These are phyloP conservation scores for Aspergillus uvarum DNA, from an alignment of 2,329 filamentous ascomycete genomes.

Conservation along the genomic window DNA sequence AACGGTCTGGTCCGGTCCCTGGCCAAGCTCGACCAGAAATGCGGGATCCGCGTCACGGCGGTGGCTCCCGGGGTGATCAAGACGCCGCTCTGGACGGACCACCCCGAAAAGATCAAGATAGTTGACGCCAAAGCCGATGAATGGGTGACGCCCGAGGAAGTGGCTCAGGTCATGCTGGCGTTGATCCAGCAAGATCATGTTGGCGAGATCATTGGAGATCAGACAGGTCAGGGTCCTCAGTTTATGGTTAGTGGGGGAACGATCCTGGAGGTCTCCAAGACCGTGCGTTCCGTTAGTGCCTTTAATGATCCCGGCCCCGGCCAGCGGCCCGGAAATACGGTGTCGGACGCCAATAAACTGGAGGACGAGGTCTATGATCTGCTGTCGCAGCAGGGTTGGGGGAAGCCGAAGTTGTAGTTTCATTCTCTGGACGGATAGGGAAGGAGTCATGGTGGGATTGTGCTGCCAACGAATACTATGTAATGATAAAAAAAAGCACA, in stretches of 20 bases:
- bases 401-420: constrained; percentile 33
- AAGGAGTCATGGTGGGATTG: not conserved
- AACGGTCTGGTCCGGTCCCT: constrained; percentile 52
- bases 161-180: constrained; percentile 58
- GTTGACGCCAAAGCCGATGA: constrained; percentile 50
- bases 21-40: constrained; percentile 46
- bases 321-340: constrained; percentile 47
- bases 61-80: constrained; percentile 62
- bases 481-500: not conserved
- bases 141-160: constrained; percentile 63
- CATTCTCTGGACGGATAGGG: too few relatives aligned
- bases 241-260: constrained; percentile 49
- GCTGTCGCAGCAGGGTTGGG: constrained; percentile 53
- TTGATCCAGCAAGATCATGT: constrained; percentile 53
- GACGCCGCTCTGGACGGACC: constrained; percentile 62
- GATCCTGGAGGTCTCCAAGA: constrained; percentile 58
- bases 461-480: too few relatives aligned
- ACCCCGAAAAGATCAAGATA: constrained; percentile 59
- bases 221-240: constrained; percentile 28
- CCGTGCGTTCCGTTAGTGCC: constrained; percentile 51
- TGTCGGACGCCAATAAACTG: constrained; percentile 42
- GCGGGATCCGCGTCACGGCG: constrained; percentile 59
- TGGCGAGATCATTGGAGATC: constrained; percentile 36
- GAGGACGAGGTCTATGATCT: constrained; percentile 52
- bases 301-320: constrained; percentile 57